Evolutionary conservation across 1,284 basidiomycete species (phyloP), one percentile per base, ranked within the genome.

Genomic region (Cryptococcus hybrid): DNA sequence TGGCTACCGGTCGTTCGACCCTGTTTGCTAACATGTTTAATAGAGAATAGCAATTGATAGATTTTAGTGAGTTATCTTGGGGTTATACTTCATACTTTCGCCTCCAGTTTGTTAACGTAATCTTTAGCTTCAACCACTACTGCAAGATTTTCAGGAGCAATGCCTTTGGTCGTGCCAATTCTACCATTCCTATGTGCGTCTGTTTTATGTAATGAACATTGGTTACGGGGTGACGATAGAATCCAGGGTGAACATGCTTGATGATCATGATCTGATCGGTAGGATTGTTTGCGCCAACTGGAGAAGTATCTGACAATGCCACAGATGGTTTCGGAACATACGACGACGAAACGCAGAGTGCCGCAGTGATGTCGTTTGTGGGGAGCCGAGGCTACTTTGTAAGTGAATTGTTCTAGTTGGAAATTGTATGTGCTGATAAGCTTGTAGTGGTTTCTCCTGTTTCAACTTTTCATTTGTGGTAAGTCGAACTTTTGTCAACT

Each of bases 111-210:
- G 30, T 49, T 56, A 24, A 57, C 40, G n/a, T 9, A n/a, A 51
- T 42, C 96, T 97, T 94, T 58, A 73, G 71, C 73, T 93, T 92
- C 82, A 90, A 88, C 65, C 92, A 96, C 72, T 98, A 97, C 77
- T 93, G 90, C 67, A 83, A 87, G 53, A 78, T 82, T 52, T 98
- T 96, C 79, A 83, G 92, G 58, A 85, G 85, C 49, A 94, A 94
- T 7, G 92, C 92, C 0, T 99, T 98, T 75, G 90, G 91, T 1
- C 82, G 88, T 55, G 92, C 94, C 4, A 97, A 96, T 74, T 86
- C 89, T 56, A 87, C 78, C 7, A 81, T 84, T 42, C 83, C 93
- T 11, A 97, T 97, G 94, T 90, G 70, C 68, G 87, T 12, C 42
- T 11, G 42, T 47, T n/a, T 11, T 12, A 11, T 5, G 9, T 12